Evolutionary conservation across 2,329 filamentous ascomycete genomes (phyloP), one percentile per base, ranked within the genome.

Genomic region (Endothia cerciana): DNA sequence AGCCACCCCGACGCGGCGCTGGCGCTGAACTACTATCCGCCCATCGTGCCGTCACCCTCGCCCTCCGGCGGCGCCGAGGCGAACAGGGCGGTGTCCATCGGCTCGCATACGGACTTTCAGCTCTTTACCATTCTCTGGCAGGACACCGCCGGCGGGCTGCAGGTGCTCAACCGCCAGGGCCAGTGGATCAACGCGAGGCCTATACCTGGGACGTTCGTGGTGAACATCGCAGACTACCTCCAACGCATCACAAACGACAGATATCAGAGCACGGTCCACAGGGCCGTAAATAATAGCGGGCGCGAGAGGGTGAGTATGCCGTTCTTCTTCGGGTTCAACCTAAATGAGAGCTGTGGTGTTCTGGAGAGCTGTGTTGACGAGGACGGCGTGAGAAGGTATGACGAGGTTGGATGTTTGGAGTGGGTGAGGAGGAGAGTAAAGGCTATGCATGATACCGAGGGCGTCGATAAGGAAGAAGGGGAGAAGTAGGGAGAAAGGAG

Each of bases 51-150:
- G 38, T 13, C 55, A 11, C n/a, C 30, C 43, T 19, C 72, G n/a
- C 69, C 68, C 28, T 60, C 68, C 38, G 63, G 71, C 41, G 41
- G 6, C 30, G 33, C n/a, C 10, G 6, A 43, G 63, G 69, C 25
- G 64, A 71, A 1, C 73, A 73, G 38, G 33, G 55, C 36, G 10
- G 77, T 82, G 33, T 79, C 80, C 5, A 78, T 82, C 45, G 82
- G 83, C 11, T 82, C 80, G 19, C 84, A 85, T 69, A 86, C 83
- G 0, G 85, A 85, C 70, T 81, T 84, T 59, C 82, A 84, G 57
- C 76, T 83, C 40, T 82, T 86, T 63, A 84, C 81, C 1, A 75
- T 83, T 5, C 74, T 84, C 2, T 77, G 80, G 69, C 81, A 83
- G 65, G 80, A 82, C 63, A 68, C 71, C 2, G 69, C 74, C 22